Evolutionary conservation across 176 grass and related monocot genomes (phyloP).

Genomic region (Musa troglodytarum): DNA sequence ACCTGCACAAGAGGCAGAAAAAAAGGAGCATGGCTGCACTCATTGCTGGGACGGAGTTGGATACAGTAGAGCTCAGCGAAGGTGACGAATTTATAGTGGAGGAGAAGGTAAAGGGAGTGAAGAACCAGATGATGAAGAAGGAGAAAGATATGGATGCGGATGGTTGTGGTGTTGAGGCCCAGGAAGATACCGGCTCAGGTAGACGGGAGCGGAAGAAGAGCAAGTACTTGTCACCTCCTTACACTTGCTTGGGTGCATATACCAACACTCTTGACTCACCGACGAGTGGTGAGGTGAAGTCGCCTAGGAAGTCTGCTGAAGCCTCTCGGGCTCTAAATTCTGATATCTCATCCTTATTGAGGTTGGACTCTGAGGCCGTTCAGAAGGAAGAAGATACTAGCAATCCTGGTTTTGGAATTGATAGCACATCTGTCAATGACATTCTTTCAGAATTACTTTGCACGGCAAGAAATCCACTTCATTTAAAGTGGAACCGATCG

Average conservation of each 20-base stretch:
- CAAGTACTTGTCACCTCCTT: slow-evolving; percentile 27
- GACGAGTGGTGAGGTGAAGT: slow-evolving; percentile 13
- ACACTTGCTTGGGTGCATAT: slow-evolving; percentile 8
- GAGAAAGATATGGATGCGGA: background rate
- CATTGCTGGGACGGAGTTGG: slow-evolving; percentile 32
- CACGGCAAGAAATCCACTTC: slow-evolving; percentile 16
- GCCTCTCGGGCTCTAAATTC: background rate
- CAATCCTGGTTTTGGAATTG: background rate
- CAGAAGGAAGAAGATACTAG: slow-evolving; percentile 18
- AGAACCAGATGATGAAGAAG: slow-evolving; percentile 14
- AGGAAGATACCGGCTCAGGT: slow-evolving; percentile 14
- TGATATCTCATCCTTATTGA: background rate
- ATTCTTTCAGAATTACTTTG: slow-evolving; percentile 23
- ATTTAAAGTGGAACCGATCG: slow-evolving; percentile 8
- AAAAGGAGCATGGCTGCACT: slow-evolving; percentile 26
- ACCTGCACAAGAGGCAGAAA: background rate
- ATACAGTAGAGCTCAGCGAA: slow-evolving; percentile 29
- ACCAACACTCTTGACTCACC: slow-evolving; percentile 3
- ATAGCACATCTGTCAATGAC: slow-evolving; percentile 5
- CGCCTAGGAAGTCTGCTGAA: background rate
- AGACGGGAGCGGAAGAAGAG: slow-evolving; percentile 24
- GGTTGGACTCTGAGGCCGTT: background rate
- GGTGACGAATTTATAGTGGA: slow-evolving; percentile 13
- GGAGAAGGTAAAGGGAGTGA: slow-evolving; percentile 2
- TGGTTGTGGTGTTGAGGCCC: background rate